Evolutionary conservation across 2,329 filamentous ascomycete genomes (phyloP), one percentile per base, ranked within the genome.

Genomic region (Aschersonia sp.): DNA sequence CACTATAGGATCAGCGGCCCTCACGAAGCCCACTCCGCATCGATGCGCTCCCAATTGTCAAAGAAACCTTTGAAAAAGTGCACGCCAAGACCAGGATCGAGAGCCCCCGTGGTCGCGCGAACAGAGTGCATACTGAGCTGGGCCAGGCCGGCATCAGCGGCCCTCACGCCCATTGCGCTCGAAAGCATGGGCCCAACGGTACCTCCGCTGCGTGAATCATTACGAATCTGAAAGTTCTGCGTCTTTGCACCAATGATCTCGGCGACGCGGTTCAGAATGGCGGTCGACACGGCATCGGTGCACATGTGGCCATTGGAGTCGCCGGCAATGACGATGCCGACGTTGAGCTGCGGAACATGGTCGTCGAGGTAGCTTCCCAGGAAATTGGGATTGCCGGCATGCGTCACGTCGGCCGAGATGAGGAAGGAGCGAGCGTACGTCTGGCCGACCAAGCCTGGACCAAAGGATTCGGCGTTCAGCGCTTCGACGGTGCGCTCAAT

Each of bases 281-380:
- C 81, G 4, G 86, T 85, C 9, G 85, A 92, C 14, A 95, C 79
- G 48, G 83, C 80, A 60, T 97, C 89, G 4, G 90, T 96, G 4
- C 90, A 95, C 86, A 96, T 95, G 68, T 97, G 87, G 5, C 87
- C 92, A 59, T 96, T 96, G 46, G 81, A 79, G 65, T 97, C 90
- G 29, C 81, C 79, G 43, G 79, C 81, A 40, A 98, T 74, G 12
- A 81, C 78, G 33, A 96, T 75, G 37, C 92, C 92, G 33, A 92
- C 79, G 62, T 98, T 98, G 47, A 98, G 77, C 50, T 85, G 78
- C 1, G 92, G 90, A 2, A 86, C 74, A 67, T 98, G 92, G 57
- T 86, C 83, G 49, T 85, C 76, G 14, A 96, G 80, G 67, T 97
- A 97, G 31, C 77, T 79, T 53, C 74, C 74, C 0, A 87, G 69